Evolutionary conservation across 345 rosid genomes (phyloP).

Genomic region (Euphorbia tirucalli): DNA sequence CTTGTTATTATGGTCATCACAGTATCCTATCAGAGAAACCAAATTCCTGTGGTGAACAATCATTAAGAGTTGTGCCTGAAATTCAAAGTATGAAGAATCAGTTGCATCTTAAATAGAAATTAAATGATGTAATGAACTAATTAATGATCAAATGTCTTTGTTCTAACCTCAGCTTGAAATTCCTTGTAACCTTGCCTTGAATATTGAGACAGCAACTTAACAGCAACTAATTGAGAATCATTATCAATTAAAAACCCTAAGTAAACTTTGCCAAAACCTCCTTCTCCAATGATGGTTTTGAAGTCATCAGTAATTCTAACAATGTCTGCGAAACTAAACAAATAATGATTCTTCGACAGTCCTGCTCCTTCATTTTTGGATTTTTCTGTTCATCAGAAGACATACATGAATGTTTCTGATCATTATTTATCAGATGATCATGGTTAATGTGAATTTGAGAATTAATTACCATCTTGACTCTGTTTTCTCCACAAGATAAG

Average conservation of each 20-base stretch:
- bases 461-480: neutral
- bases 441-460: no score
- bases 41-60: no score
- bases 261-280: constrained; percentile 57
- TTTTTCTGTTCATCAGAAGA: neutral
- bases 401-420: neutral
- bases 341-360: constrained; percentile 28
- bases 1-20: no score
- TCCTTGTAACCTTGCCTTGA: neutral
- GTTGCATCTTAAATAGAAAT: neutral
- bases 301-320: constrained; percentile 42
- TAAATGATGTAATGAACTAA: neutral
- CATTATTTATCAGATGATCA: no score
- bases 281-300: constrained; percentile 42
- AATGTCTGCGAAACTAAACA: constrained; percentile 34
- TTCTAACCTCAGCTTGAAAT: constrained; percentile 15
- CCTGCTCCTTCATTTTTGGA: constrained; percentile 6
- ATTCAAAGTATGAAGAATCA: neutral
- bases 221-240: constrained; percentile 42
- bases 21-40: no score
- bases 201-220: constrained; percentile 33
- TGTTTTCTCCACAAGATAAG: neutral
- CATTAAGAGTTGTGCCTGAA: constrained; percentile 6
- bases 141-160: neutral
- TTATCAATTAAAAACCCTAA: constrained; percentile 45